A percentile compares a stretch with the other conserved stretches of the same genome.
Evolutionary conservation across 805 yeast species (phyloP).

Genomic region (Debaryomyces tyrocola): DNA sequence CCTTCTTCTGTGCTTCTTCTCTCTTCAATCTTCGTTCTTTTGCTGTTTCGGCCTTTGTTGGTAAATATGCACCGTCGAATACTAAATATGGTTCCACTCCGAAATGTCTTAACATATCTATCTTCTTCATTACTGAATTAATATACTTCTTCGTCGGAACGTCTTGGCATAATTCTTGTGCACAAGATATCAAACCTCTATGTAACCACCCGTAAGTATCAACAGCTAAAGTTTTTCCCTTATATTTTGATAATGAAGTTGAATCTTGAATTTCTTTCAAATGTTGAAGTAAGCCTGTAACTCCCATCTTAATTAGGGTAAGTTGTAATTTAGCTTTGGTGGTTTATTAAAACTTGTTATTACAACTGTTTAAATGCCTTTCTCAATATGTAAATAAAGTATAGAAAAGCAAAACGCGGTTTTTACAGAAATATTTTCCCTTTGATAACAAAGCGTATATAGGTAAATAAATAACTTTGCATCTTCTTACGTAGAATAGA

Average conservation of each 20-base stretch:
- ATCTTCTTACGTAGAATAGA: too few relatives aligned
- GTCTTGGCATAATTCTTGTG: slow-evolving; percentile 74
- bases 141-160: slow-evolving; percentile 72
- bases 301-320: slow-evolving; percentile 58
- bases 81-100: slow-evolving; percentile 84
- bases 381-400: too few relatives aligned
- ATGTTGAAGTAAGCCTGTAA: slow-evolving; percentile 76
- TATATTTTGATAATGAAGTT: slow-evolving; percentile 55
- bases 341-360: too few relatives aligned
- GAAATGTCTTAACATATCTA: slow-evolving; percentile 63
- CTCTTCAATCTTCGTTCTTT: slow-evolving; percentile 59
- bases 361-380: too few relatives aligned
- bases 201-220: slow-evolving; percentile 98
- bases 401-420: not conserved
- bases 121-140: slow-evolving; percentile 63
- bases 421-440: too few relatives aligned
- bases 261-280: slow-evolving; percentile 71
- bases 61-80: slow-evolving; percentile 88
- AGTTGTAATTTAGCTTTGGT: not conserved
- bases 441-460: not conserved
- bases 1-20: slow-evolving; percentile 56
- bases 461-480: too few relatives aligned
- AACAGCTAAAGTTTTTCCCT: slow-evolving; percentile 82
- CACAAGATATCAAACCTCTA: slow-evolving; percentile 77
- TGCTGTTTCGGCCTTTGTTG: slow-evolving; percentile 77